phyloP scores from a whole-genome alignment of 148 eudicot species.

The Amaranthus hypochondriacus region DNA sequence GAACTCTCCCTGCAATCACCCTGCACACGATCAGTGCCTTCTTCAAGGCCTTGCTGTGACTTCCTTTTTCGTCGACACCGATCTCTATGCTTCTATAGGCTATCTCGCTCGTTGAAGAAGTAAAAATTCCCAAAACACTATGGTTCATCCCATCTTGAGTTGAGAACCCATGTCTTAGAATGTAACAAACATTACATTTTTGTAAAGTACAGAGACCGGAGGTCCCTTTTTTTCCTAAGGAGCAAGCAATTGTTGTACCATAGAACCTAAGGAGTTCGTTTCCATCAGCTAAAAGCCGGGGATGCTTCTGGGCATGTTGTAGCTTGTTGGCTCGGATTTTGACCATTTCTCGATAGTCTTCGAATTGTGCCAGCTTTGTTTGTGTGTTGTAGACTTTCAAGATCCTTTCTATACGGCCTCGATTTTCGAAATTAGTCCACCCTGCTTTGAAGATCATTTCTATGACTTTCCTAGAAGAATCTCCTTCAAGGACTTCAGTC shows the following conservation, averaged over 20 bases:
- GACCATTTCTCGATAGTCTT: constrained; percentile 64
- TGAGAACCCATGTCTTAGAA: constrained; percentile 51
- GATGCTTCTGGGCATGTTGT: constrained; percentile 40
- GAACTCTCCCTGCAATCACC: constrained; percentile 76
- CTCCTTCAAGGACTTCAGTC: constrained; percentile 60
- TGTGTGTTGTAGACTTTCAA: constrained; percentile 71
- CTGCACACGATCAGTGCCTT: constrained; percentile 68
- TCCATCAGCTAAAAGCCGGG: constrained; percentile 78
- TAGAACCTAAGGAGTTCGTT: constrained; percentile 73
- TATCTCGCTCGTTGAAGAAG: constrained; percentile 50
- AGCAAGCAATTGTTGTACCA: constrained; percentile 54
- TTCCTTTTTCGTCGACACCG: neutral
- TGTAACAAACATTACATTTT: constrained; percentile 41
- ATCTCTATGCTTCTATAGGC: constrained; percentile 42
- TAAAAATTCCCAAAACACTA: constrained; percentile 48
- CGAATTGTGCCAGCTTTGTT: constrained; percentile 56
- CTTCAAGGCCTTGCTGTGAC: neutral
- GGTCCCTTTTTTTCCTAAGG: constrained; percentile 49
- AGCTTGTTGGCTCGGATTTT: constrained; percentile 55
- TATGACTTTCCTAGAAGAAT: constrained; percentile 55
- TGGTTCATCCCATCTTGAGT: constrained; percentile 19
- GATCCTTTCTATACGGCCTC: constrained; percentile 36
- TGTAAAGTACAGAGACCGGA: constrained; percentile 49
- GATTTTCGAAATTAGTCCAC: constrained; percentile 25
- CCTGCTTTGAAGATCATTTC: constrained; percentile 57